These are phyloP conservation scores for Prunella vulgaris DNA, from an alignment of 257 asterid species.

Conservation along the genomic window DNA sequence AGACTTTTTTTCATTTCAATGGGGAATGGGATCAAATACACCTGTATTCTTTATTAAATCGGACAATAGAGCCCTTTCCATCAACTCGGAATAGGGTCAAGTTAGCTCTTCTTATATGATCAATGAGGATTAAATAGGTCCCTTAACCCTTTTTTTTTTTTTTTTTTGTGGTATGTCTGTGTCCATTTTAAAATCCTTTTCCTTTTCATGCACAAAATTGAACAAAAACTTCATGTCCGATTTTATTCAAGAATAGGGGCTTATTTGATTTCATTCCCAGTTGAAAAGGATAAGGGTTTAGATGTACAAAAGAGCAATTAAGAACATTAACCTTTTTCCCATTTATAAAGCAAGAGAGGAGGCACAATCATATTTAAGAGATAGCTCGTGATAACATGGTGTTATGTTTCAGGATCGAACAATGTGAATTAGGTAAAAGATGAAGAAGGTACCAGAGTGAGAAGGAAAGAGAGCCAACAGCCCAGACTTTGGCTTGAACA, in stretches of 20 bases:
- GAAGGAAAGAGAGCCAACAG: conserved; percentile 66
- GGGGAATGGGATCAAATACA: neutral
- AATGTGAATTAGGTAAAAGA: neutral
- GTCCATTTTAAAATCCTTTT: too few species aligned
- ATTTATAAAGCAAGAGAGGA: neutral
- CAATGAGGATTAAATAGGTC: neutral
- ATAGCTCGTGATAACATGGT: neutral
- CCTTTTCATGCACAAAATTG: too few species aligned
- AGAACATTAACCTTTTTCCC: neutral
- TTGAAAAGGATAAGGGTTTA: too few species aligned
- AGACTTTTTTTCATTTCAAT: too few species aligned
- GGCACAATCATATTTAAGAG: neutral
- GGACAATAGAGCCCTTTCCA: too few species aligned
- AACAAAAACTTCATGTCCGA: too few species aligned
- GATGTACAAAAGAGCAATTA: too few species aligned
- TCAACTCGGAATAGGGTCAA: neutral
- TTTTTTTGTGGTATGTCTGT: too few species aligned
- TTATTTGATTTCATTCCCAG: too few species aligned
- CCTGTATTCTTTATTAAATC: neutral
- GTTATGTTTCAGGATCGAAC: neutral
- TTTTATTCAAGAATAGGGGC: too few species aligned
- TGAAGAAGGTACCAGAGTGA: conserved; percentile 62
- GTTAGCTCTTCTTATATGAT: neutral
- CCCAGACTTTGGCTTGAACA: conserved; percentile 78
- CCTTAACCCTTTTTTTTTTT: too few species aligned